These are phyloP conservation scores for Lonicera japonica DNA, from an alignment of 129 eudicot species.

Conservation along the genomic window DNA sequence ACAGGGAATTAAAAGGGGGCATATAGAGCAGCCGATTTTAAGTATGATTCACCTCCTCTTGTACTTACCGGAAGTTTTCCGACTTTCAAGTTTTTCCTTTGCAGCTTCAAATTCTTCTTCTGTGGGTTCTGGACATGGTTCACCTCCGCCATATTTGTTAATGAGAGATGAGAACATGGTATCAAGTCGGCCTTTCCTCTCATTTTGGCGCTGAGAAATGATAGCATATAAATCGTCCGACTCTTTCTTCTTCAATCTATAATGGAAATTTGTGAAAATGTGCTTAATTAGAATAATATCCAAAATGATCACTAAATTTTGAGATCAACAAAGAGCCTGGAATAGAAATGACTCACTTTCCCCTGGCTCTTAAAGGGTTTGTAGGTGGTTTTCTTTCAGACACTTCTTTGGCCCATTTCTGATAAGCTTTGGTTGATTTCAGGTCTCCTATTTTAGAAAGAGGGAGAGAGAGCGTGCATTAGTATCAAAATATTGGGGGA, in stretches of 20 bases:
- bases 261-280: slow-evolving; percentile 3
- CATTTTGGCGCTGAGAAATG: slow-evolving; percentile 69
- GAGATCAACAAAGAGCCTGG: background rate
- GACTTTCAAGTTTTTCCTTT: slow-evolving; percentile 45
- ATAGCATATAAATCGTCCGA: slow-evolving; percentile 66
- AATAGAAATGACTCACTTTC: slow-evolving; percentile 47
- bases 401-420: slow-evolving; percentile 73
- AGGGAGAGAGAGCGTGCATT: background rate
- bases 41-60: slow-evolving; percentile 31
- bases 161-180: slow-evolving; percentile 70
- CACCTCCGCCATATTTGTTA: slow-evolving; percentile 61
- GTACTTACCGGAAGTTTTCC: slow-evolving; percentile 34
- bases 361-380: slow-evolving; percentile 50
- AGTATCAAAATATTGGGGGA: background rate
- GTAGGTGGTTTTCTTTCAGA: slow-evolving; percentile 83
- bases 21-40: background rate
- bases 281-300: background rate
- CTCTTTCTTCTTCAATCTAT: slow-evolving; percentile 58
- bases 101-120: slow-evolving; percentile 95
- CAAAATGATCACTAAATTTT: background rate
- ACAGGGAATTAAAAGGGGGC: too few relatives aligned
- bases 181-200: slow-evolving; percentile 64
- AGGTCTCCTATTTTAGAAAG: slow-evolving; percentile 41
- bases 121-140: slow-evolving; percentile 44
- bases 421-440: slow-evolving; percentile 65